Conservation (phyloP, 345 rosid species). For the Brassica nigra region DNA sequence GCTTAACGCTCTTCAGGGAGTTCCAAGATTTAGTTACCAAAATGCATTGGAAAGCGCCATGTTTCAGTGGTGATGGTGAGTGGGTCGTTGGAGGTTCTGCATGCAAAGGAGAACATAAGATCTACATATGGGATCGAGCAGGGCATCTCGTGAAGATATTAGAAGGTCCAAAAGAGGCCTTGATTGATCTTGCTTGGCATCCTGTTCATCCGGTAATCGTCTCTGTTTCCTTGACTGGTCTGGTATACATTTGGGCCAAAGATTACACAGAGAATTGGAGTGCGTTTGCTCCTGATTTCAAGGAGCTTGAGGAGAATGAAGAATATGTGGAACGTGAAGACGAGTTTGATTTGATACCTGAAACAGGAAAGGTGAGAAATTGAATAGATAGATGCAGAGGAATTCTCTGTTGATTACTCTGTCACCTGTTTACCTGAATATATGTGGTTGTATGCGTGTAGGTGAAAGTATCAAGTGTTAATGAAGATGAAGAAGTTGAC, state of each 20-base stretch:
- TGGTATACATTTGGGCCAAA: constrained; percentile 98
- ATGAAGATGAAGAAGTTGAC: constrained; percentile 97
- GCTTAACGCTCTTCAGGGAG: constrained; percentile 69
- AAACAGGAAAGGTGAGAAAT: constrained; percentile 78
- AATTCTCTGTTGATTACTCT: constrained; percentile 1
- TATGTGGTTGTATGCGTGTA: constrained; percentile 32
- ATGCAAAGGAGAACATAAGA: constrained; percentile 97
- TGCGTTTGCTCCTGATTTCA: constrained; percentile 99
- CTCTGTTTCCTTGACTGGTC: constrained; percentile 88
- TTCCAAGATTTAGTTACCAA: constrained; percentile 81
- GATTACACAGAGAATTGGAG: constrained; percentile 99
- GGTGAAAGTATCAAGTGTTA: constrained; percentile 53
- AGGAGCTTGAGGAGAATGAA: constrained; percentile 99
- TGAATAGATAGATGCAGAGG: not conserved
- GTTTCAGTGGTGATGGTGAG: constrained; percentile 98
- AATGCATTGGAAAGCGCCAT: constrained; percentile 98
- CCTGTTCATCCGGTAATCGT: constrained; percentile 94
- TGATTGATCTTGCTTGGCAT: constrained; percentile 98
- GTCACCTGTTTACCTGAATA: constrained; percentile 25
- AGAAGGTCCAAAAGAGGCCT: constrained; percentile 98
- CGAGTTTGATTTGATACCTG: constrained; percentile 90
- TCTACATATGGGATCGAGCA: constrained; percentile 97
- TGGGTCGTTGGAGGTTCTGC: constrained; percentile 99
- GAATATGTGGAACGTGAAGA: constrained; percentile 98
- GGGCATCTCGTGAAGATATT: constrained; percentile 98